Conservation (phyloP, 768 basidiomycete species). For the Tulasnella sp. region DNA sequence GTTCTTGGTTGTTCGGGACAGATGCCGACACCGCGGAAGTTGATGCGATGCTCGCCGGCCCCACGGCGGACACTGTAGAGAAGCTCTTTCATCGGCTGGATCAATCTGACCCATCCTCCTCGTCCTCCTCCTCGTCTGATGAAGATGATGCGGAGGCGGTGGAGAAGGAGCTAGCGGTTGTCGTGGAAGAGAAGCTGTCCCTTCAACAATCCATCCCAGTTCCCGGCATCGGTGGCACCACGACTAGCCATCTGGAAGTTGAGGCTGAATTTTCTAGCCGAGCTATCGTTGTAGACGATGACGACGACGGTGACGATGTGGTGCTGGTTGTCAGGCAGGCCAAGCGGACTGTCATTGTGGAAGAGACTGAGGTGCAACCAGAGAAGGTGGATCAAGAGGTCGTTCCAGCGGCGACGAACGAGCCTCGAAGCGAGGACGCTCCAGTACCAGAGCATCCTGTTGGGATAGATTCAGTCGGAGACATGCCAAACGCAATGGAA, state of each 20-base stretch:
- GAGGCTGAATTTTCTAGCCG: slow-evolving; percentile 62
- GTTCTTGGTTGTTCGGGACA: not conserved
- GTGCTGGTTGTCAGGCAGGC: not conserved
- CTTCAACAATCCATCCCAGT: slow-evolving; percentile 36
- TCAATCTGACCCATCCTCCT: slow-evolving; percentile 16
- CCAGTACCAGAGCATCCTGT: too few relatives aligned
- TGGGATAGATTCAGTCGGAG: too few relatives aligned
- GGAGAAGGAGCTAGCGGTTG: slow-evolving; percentile 35
- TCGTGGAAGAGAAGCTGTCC: slow-evolving; percentile 25
- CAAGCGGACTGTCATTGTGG: too few relatives aligned
- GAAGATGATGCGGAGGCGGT: slow-evolving; percentile 38
- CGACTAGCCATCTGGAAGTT: slow-evolving; percentile 41
- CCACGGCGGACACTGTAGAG: slow-evolving; percentile 59
- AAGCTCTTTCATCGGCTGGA: slow-evolving; percentile 44
- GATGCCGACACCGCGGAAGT: slow-evolving; percentile 33
- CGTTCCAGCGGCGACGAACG: too few relatives aligned
- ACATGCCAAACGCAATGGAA: too few relatives aligned
- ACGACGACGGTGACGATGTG: not conserved
- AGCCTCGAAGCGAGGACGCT: too few relatives aligned
- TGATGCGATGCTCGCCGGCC: slow-evolving; percentile 42
- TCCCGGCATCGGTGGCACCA: slow-evolving; percentile 40
- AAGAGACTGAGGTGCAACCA: too few relatives aligned
- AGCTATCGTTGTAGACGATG: slow-evolving; percentile 22
- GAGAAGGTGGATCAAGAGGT: too few relatives aligned
- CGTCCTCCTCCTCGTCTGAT: slow-evolving; percentile 19